Percentiles rank a stretch among this genome's conserved stretches.
These are phyloP conservation scores for Rosa lucieae DNA, from an alignment of 306 rosid species.

Conservation along the genomic window DNA sequence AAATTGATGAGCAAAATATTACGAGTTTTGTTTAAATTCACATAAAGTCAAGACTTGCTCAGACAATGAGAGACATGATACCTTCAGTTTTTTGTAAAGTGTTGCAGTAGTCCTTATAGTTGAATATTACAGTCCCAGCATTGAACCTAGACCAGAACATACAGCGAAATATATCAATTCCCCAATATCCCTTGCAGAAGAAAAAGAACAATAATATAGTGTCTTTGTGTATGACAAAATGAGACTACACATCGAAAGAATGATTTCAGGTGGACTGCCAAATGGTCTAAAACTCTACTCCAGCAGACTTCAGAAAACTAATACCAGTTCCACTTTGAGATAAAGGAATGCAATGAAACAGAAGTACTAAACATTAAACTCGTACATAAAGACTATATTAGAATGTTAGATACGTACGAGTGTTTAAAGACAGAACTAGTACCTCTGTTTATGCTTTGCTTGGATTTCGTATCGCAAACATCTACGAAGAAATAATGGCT, in stretches of 20 bases:
- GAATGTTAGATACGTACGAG: neutral
- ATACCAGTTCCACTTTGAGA: neutral
- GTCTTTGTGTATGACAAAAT: neutral
- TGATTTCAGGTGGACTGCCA: neutral
- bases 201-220: neutral
- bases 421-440: slow-evolving; percentile 2
- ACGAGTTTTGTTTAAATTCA: neutral
- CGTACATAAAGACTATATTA: neutral
- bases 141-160: slow-evolving; percentile 49
- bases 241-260: neutral
- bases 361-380: neutral
- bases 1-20: neutral
- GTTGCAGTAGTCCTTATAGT: slow-evolving; percentile 81
- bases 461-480: slow-evolving; percentile 77
- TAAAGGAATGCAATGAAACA: neutral
- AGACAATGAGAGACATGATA: slow-evolving; percentile 27
- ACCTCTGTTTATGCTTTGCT: slow-evolving; percentile 73
- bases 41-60: neutral
- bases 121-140: slow-evolving; percentile 83
- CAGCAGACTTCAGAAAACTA: neutral
- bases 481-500: slow-evolving; percentile 88
- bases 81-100: slow-evolving; percentile 87
- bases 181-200: slow-evolving; percentile 4
- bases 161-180: slow-evolving; percentile 21
- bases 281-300: neutral